These are phyloP conservation scores for Cylindrotheca closterium DNA, from an alignment of 108 stramenopile genomes.

Conservation along the genomic window DNA sequence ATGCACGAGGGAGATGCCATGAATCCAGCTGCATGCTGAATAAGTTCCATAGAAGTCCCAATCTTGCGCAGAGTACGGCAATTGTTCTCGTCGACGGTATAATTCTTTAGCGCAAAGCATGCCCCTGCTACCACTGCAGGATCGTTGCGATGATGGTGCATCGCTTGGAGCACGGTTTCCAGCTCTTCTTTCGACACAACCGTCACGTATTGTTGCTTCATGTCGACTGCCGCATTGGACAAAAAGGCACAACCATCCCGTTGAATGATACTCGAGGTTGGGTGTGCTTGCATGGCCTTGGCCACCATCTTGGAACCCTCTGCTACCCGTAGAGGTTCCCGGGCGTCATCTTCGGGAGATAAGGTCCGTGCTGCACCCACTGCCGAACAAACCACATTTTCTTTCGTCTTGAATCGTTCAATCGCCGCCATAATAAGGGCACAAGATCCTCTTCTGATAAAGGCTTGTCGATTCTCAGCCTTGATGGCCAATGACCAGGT, in stretches of 20 bases:
- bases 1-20: slow-evolving; percentile 3
- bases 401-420: slow-evolving; percentile 7
- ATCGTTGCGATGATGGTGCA: slow-evolving; percentile 20
- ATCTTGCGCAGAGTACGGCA: slow-evolving; percentile 25
- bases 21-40: slow-evolving; percentile 12
- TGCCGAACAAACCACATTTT: slow-evolving; percentile 6
- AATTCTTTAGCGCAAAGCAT: slow-evolving; percentile 47
- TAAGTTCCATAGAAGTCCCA: slow-evolving; percentile 13
- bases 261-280: slow-evolving; percentile 17
- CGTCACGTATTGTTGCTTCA: slow-evolving; percentile 27
- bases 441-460: slow-evolving; percentile 5
- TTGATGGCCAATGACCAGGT: slow-evolving; percentile 9
- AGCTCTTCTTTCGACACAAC: slow-evolving; percentile 21
- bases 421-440: slow-evolving; percentile 7
- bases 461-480: neutral
- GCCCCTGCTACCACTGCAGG: slow-evolving; percentile 26
- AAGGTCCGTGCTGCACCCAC: slow-evolving; percentile 19
- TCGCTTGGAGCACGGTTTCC: slow-evolving; percentile 21
- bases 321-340: slow-evolving; percentile 4
- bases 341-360: slow-evolving; percentile 12
- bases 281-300: slow-evolving; percentile 29
- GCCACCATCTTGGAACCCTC: slow-evolving; percentile 13
- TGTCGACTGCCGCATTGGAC: slow-evolving; percentile 37
- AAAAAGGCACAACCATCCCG: slow-evolving; percentile 42
- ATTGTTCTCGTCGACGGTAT: slow-evolving; percentile 41